phyloP scores from a whole-genome alignment of 768 basidiomycete genomes.

The Kwoniella mangroviensis region DNA sequence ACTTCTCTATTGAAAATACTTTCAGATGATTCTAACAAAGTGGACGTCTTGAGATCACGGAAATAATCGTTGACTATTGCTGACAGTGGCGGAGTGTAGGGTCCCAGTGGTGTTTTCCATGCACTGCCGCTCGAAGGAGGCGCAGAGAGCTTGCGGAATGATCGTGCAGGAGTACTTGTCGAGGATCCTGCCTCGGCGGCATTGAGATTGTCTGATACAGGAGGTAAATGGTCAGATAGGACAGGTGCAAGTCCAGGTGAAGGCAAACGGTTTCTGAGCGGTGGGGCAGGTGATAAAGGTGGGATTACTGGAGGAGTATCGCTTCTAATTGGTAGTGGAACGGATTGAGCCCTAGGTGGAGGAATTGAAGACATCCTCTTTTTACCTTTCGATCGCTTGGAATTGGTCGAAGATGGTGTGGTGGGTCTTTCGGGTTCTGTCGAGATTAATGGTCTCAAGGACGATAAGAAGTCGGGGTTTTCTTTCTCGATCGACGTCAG shows the following conservation, averaged over 20 bases:
- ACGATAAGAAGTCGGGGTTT: constrained; percentile 5
- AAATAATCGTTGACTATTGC: constrained; percentile 18
- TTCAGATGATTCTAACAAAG: neutral
- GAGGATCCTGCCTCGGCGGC: no score
- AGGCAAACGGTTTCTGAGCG: constrained; percentile 4
- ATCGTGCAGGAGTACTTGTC: neutral
- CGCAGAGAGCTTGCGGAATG: constrained; percentile 15
- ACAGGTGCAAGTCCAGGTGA: neutral
- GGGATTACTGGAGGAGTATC: constrained; percentile 13
- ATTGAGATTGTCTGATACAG: neutral
- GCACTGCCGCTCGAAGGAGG: neutral
- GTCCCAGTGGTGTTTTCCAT: constrained; percentile 17
- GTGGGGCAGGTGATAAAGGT: constrained; percentile 1
- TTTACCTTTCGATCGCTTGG: constrained; percentile 10
- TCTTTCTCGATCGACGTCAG: constrained; percentile 10
- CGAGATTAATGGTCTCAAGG: neutral
- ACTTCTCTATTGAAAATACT: constrained; percentile 8
- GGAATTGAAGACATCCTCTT: constrained; percentile 6
- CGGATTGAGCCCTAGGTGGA: constrained; percentile 11
- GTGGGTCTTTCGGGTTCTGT: constrained; percentile 2
- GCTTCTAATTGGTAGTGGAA: neutral
- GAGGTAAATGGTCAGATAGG: neutral
- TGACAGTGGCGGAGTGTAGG: constrained; percentile 16
- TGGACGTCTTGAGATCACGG: constrained; percentile 5
- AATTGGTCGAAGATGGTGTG: constrained; percentile 3